Conservation (phyloP, 305 asterid genomes). For the Striga hermonthica region DNA sequence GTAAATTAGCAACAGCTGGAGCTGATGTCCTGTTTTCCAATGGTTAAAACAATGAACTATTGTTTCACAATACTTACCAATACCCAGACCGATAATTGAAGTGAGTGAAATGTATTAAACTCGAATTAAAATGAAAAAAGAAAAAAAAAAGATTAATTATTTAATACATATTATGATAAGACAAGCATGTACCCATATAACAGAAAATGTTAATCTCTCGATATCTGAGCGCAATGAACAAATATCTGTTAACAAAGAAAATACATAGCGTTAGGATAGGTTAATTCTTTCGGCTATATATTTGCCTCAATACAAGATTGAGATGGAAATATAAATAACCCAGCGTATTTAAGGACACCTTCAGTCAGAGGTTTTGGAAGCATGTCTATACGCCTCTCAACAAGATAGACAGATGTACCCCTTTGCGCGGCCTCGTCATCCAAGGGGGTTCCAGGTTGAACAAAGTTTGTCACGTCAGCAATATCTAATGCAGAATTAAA, state of each 20-base stretch:
- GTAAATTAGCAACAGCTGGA: conserved; percentile 14
- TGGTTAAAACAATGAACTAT: conserved; percentile 15
- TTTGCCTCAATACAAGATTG: conserved; percentile 24
- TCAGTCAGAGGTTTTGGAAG: conserved; percentile 98
- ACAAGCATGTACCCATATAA: conserved; percentile 73
- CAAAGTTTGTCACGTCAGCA: conserved; percentile 99
- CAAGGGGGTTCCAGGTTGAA: conserved; percentile 86
- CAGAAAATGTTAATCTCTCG: conserved; percentile 96
- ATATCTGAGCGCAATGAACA: conserved; percentile 94
- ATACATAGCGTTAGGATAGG: conserved; percentile 20
- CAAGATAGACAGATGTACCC: conserved; percentile 99
- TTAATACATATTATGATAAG: conserved; percentile 26
- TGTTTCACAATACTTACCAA: conserved; percentile 13
- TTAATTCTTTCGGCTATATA: conserved; percentile 17
- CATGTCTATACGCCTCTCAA: conserved; percentile 98
- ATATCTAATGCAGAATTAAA: conserved; percentile 68
- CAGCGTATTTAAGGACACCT: conserved; percentile 48
- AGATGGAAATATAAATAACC: conserved; percentile 19
- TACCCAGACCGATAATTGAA: conserved; percentile 18
- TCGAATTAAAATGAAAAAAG: conserved; percentile 19
- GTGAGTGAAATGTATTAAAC: too few relatives aligned
- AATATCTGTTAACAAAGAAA: conserved; percentile 59
- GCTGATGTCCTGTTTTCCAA: conserved; percentile 11
- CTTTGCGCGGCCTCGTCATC: conserved; percentile 98
- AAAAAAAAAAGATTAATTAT: conserved; percentile 22